phyloP scores from a whole-genome alignment of 176 grass and related monocot species.

The Aegilops tauschii region DNA sequence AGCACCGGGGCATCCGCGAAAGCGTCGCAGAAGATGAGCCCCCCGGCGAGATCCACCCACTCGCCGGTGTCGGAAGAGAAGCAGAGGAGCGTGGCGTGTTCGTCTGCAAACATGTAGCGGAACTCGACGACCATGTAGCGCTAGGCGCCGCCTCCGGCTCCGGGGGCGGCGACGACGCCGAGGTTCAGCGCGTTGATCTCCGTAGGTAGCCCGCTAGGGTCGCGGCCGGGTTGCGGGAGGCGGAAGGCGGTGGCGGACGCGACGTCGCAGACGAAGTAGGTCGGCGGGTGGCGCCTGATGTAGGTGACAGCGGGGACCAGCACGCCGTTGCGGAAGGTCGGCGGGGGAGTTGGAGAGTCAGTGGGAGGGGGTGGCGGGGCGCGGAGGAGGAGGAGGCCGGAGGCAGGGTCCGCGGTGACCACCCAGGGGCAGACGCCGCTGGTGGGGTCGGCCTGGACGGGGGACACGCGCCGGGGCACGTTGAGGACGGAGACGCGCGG shows the following conservation, averaged over 20 bases:
- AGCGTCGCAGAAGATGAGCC: slow-evolving; percentile 1
- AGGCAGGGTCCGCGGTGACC: not conserved
- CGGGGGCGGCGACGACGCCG: not conserved
- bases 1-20: not conserved
- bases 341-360: not conserved
- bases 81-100: not conserved
- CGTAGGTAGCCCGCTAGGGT: not conserved
- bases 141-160: not conserved
- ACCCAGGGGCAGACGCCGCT: not conserved
- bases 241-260: not conserved
- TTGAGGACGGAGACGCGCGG: not conserved
- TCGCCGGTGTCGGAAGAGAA: slow-evolving; percentile 6
- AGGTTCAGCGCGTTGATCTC: not conserved
- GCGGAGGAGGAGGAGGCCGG: slow-evolving; percentile 1
- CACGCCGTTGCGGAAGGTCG: not conserved
- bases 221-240: not conserved
- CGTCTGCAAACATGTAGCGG: not conserved
- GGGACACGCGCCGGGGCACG: not conserved
- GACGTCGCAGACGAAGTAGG: not conserved
- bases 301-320: not conserved
- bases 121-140: slow-evolving; percentile 12
- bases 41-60: slow-evolving; percentile 8
- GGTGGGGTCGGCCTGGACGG: not conserved
- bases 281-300: not conserved
- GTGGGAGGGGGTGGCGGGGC: not conserved